phyloP scores from a whole-genome alignment of 176 grass and related monocot genomes.

The Eleusine coracana region DNA sequence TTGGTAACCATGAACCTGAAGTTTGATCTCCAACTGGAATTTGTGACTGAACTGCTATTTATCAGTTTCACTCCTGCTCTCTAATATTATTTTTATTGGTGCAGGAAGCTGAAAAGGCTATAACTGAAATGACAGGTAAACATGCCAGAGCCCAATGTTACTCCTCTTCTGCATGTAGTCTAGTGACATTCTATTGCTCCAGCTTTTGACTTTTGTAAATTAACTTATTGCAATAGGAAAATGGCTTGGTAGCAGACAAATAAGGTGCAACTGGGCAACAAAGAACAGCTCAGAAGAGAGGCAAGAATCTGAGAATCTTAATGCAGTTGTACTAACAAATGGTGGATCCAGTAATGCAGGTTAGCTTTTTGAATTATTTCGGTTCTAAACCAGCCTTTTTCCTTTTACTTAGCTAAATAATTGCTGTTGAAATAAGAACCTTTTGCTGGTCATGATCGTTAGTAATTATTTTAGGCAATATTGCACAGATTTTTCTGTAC shows the following conservation, averaged over 20 bases:
- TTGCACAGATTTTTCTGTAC: not conserved
- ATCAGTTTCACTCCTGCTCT: not conserved
- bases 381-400: slow-evolving; percentile 9
- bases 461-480: slow-evolving; percentile 17
- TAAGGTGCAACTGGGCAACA: slow-evolving; percentile 84
- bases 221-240: slow-evolving; percentile 52
- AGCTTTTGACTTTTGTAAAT: slow-evolving; percentile 29
- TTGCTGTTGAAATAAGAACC: slow-evolving; percentile 6
- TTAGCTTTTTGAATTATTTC: slow-evolving; percentile 36
- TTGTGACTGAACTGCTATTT: slow-evolving; percentile 15
- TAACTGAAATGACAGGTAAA: slow-evolving; percentile 84
- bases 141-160: slow-evolving; percentile 7
- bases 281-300: slow-evolving; percentile 77
- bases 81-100: slow-evolving; percentile 16
- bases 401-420: slow-evolving; percentile 17
- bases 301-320: slow-evolving; percentile 70
- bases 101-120: slow-evolving; percentile 86
- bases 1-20: slow-evolving; percentile 8
- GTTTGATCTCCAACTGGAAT: slow-evolving; percentile 21
- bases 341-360: slow-evolving; percentile 67
- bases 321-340: slow-evolving; percentile 74
- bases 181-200: slow-evolving; percentile 8
- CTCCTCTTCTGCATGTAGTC: not conserved
- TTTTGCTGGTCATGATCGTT: not conserved
- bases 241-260: slow-evolving; percentile 92